Evolutionary conservation across 257 asterid species (phyloP).

Genomic region (Capsicum rhomboideum): DNA sequence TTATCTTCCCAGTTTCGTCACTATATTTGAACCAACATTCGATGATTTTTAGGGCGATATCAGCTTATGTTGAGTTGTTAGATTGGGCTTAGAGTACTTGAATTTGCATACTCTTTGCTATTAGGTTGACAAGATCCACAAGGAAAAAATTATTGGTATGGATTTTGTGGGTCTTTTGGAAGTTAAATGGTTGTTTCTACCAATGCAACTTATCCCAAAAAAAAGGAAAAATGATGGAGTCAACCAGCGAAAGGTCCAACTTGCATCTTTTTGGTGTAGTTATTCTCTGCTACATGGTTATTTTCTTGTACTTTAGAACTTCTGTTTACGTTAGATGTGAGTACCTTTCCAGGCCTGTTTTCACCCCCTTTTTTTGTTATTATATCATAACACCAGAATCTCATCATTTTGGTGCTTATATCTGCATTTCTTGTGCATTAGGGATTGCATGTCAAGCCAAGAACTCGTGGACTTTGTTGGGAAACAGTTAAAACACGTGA

Average conservation of each 20-base stretch:
- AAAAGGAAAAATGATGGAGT: background rate
- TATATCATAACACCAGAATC: background rate
- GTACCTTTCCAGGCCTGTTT: background rate
- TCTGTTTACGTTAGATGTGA: constrained; percentile 1
- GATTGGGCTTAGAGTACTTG: background rate
- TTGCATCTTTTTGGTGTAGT: background rate
- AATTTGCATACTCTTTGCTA: background rate
- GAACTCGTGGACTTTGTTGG: constrained; percentile 66
- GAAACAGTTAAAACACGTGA: constrained; percentile 48
- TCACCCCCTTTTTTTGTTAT: background rate
- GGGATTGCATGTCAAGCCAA: constrained; percentile 98
- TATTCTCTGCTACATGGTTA: background rate
- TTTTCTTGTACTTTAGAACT: background rate
- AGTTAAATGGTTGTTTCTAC: background rate
- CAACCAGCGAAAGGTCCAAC: background rate
- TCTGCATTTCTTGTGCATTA: constrained; percentile 16
- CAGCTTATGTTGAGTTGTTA: background rate
- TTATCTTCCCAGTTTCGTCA: background rate
- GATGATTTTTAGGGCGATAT: background rate
- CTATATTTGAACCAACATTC: background rate
- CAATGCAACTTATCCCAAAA: background rate
- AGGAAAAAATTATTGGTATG: background rate
- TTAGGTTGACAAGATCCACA: background rate
- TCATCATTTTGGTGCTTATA: background rate
- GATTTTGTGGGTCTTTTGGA: background rate